Percentiles rank a stretch among this genome's conserved stretches.
Evolutionary conservation across 106 monocot species (phyloP).

Genomic region (Dactylorhiza incarnata): DNA sequence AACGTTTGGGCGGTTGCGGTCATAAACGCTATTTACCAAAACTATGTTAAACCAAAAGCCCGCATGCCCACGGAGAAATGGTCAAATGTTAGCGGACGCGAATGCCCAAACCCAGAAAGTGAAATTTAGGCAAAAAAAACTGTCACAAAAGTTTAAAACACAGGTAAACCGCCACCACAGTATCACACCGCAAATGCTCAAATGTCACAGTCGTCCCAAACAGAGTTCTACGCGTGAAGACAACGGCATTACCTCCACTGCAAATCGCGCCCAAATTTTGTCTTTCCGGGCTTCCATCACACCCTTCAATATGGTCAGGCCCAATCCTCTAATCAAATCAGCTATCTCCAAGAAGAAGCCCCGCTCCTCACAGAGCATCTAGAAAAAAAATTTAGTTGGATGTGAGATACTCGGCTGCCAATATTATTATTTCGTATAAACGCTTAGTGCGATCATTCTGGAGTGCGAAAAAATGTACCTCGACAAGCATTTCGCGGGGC

Average conservation of each 20-base stretch:
- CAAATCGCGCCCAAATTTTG: conserved; percentile 93
- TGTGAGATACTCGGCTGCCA: not conserved
- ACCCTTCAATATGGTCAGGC: conserved; percentile 91
- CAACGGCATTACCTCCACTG: conserved; percentile 68
- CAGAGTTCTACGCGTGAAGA: too few relatives aligned
- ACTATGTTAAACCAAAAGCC: too few relatives aligned
- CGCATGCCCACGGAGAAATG: too few relatives aligned
- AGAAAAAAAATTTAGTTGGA: not conserved
- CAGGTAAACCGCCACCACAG: too few relatives aligned
- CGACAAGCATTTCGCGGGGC: conserved; percentile 90
- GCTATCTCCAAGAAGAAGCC: conserved; percentile 95
- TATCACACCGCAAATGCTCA: too few relatives aligned
- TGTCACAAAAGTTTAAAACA: too few relatives aligned
- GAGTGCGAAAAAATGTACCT: conserved; percentile 30
- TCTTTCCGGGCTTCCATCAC: conserved; percentile 77
- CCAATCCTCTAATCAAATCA: conserved; percentile 78
- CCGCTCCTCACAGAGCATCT: conserved; percentile 96
- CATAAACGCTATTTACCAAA: too few relatives aligned
- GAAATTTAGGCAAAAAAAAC: too few relatives aligned
- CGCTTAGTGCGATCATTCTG: not conserved
- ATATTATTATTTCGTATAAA: not conserved
- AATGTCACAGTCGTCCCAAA: not conserved
- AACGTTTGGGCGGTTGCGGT: too few relatives aligned
- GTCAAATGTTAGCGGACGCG: too few relatives aligned
- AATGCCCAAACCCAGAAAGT: too few relatives aligned